Evolutionary conservation across 768 basidiomycete genomes (phyloP), one percentile per base, ranked within the genome.

Genomic region (Podaxis rugospora): DNA sequence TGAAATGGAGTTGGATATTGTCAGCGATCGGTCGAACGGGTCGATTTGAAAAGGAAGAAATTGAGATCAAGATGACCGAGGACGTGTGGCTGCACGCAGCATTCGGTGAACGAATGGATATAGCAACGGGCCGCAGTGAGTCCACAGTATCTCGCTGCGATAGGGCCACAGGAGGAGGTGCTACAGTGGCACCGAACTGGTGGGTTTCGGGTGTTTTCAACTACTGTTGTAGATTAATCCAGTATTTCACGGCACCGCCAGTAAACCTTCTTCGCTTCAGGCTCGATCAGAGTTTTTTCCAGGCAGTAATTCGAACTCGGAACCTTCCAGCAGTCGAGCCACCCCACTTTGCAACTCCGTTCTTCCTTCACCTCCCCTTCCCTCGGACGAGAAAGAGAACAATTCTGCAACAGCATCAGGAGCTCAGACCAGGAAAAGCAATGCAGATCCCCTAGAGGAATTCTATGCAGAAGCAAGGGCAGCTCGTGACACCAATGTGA

Each of bases 1-100:
- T 90, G 35, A 82, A 67, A 39, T 90, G 88, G 89, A 65, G 66
- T 13, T 90, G 88, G 87, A 75, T 88, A 7, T 62, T 78, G 2
- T 73, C 77, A 3, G 80, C 79, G 9, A 71, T 78, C 6, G 68
- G 69, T 36, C 67, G 63, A 57, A 64, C 64, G 2, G 63, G 57
- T 3, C 36, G 21, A n/a, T 55, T 67, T 28, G 64, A 68, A 9
- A 66, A 70, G 62, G 70, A 69, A 23, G 72, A 72, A 13, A 62
- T 71, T 37, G 69, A 74, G 40, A 64, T 64, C 21, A 69, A 63
- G 50, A 71, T 79, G 56, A 2, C 42, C n/a, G 73, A 76, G 14
- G 71, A 75, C 11, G 61, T 66, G 13, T 83, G 76, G 62, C 60
- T 76, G 66, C 72, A 83, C 61, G 81, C 83, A 1, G 80, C 80